Evolutionary conservation across 2,329 filamentous ascomycete genomes (phyloP).

Genomic region (Aureobasidium sp.): DNA sequence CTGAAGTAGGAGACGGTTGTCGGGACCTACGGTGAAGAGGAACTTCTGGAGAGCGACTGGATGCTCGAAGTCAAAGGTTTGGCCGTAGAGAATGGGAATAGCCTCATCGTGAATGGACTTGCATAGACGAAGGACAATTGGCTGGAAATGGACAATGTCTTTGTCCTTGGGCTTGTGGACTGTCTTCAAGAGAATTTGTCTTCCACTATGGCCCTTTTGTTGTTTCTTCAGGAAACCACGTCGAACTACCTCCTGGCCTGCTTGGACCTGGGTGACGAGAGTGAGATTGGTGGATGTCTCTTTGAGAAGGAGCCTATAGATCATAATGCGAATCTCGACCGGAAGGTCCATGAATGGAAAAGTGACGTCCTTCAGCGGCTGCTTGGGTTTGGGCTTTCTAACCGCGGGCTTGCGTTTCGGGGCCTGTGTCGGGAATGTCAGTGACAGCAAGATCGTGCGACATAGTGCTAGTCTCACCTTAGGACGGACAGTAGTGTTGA

Average conservation of each 20-base stretch:
- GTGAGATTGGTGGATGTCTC: background rate
- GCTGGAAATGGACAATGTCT: background rate
- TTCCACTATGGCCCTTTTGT: background rate
- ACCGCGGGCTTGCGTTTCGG: background rate
- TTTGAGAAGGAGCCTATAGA: background rate
- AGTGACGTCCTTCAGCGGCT: background rate
- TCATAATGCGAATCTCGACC: background rate
- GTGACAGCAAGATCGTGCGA: background rate
- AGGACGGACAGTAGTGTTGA: background rate
- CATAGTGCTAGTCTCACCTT: background rate
- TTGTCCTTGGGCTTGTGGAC: background rate
- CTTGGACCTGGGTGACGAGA: background rate
- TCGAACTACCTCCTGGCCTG: background rate
- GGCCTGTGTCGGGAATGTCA: background rate
- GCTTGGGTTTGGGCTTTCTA: background rate
- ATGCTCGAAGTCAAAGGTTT: background rate
- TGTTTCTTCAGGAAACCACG: background rate
- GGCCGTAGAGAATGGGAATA: background rate
- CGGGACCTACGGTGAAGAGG: background rate
- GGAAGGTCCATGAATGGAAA: background rate
- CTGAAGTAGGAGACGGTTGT: background rate
- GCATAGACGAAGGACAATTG: background rate
- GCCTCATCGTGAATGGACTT: background rate
- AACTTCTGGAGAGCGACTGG: background rate
- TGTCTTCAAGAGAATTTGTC: background rate